Base-by-base conservation (phyloP, 2,329 filamentous ascomycete species). In the Colletotrichum coccodes region DNA sequence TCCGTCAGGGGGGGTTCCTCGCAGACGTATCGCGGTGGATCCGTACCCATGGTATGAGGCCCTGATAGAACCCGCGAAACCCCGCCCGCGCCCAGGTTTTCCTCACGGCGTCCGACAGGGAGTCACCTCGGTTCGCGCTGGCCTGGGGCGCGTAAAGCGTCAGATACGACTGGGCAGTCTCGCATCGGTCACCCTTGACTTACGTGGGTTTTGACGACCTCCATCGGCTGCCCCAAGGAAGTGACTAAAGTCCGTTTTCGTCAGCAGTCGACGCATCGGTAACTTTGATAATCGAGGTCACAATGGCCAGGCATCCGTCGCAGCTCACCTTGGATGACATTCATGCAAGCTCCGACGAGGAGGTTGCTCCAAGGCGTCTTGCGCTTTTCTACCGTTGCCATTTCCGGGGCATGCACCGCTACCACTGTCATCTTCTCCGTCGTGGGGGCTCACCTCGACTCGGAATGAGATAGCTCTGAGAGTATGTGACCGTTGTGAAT, bases 161-260 rank as follows among this genome's bases (percentile, higher is more conserved):
- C 21, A 21, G 7, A 40, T n/a, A n/a, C n/a, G n/a, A 18, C 18
- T 38, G 18, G 4, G 42, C 8, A 11, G 14, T 8, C 6, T n/a
- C 4, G 5, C n/a, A 9, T 4, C 16, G 4, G 14, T 32, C 16
- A 32, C 14, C 18, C 12, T 30, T 11, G 12, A 6, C 32, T 57
- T 60, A 61, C 62, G 30, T 71, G 70, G 11, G 70, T 71, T 30
- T 71, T 71, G 30, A 71, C 64, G 14, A 71, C 67, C 26, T 71
- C 70, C 67, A 71, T 70, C 7, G 70, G 70, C 34, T 71, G 70
- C 2, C 70, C 70, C 49, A 71, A 34, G 6, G 62, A 60, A 3
- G 70, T 70, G 4, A 71, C 70, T 71, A 18, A 11, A 46, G 26
- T 2, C 11, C 1, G 3, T 18, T 36, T 16, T 8, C 5, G 49